Percentiles rank a stretch among this genome's conserved stretches.
phyloP scores from a whole-genome alignment of 345 rosid genomes.

The Arabidopsis arenosa region DNA sequence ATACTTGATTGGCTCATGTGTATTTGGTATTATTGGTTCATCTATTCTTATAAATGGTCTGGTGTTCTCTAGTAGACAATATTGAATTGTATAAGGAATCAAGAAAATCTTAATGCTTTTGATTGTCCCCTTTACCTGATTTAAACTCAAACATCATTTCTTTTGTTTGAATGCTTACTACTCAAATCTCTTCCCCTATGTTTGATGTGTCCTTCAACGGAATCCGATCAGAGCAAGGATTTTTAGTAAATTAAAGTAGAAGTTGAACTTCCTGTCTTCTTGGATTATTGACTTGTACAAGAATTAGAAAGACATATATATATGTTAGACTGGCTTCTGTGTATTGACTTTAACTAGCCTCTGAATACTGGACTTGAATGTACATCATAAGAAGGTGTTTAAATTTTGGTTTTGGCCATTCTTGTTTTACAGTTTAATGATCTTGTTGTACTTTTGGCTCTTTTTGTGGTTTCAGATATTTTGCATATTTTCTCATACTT shows the following conservation, averaged over 20 bases:
- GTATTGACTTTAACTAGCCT: constrained; percentile 22
- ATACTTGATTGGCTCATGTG: not conserved
- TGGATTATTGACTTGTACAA: not conserved
- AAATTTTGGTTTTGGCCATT: not conserved
- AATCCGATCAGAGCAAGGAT: not conserved
- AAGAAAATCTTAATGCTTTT: not conserved
- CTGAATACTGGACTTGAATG: constrained; percentile 3
- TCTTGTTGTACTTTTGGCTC: constrained; percentile 16
- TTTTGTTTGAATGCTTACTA: not conserved
- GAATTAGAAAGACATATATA: not conserved
- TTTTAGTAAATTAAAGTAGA: not conserved
- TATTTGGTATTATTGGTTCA: not conserved
- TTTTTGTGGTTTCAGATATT: constrained; percentile 67
- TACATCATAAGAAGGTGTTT: not conserved
- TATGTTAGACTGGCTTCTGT: constrained; percentile 12
- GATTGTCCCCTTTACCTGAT: not conserved
- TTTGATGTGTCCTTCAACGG: constrained; percentile 15
- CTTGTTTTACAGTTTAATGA: constrained; percentile 19
- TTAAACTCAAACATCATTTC: not conserved
- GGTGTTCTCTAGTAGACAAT: not conserved
- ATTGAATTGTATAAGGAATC: not conserved
- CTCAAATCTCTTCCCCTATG: not conserved
- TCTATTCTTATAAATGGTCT: not conserved
- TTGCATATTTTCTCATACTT: constrained; percentile 87
- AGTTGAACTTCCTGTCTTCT: not conserved